Conservation (phyloP, 2,329 filamentous ascomycete species). For the Fusarium pseudoanthophilum region DNA sequence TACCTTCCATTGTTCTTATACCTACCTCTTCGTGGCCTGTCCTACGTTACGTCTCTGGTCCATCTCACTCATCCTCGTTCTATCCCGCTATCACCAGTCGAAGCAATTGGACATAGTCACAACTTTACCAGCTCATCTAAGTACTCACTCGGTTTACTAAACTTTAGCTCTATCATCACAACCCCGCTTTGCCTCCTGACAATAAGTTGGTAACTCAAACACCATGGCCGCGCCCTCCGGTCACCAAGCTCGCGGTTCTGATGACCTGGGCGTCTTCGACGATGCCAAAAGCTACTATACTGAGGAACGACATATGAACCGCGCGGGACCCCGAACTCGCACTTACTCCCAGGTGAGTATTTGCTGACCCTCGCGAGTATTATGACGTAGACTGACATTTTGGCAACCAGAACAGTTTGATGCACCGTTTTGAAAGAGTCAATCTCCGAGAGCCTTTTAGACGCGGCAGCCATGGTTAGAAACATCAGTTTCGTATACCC, state of each 20-base stretch:
- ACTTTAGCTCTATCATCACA: background rate
- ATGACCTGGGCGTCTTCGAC: constrained; percentile 64
- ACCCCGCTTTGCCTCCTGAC: constrained; percentile 17
- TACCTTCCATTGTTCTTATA: constrained; percentile 27
- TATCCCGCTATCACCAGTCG: constrained; percentile 15
- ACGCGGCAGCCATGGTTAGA: constrained; percentile 68
- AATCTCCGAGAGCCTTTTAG: constrained; percentile 65
- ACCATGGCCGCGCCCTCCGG: constrained; percentile 45
- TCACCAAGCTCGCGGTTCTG: constrained; percentile 51
- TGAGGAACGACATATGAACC: constrained; percentile 64
- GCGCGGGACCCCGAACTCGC: constrained; percentile 62
- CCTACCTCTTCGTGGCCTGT: constrained; percentile 26
- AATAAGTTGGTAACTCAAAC: constrained; percentile 12
- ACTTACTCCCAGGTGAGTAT: constrained; percentile 65
- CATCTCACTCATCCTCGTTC: constrained; percentile 8
- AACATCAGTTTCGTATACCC: background rate
- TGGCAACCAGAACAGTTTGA: constrained; percentile 59
- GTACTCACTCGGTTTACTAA: background rate
- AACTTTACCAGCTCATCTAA: constrained; percentile 1
- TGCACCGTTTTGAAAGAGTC: constrained; percentile 64
- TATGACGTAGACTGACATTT: constrained; percentile 43
- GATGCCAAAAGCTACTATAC: constrained; percentile 70
- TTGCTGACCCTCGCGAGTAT: background rate
- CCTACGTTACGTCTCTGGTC: constrained; percentile 20
- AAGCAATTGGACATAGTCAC: constrained; percentile 21